Conservation (phyloP, 768 basidiomycete genomes). For the Porpolomopsis calyptriformis region DNA sequence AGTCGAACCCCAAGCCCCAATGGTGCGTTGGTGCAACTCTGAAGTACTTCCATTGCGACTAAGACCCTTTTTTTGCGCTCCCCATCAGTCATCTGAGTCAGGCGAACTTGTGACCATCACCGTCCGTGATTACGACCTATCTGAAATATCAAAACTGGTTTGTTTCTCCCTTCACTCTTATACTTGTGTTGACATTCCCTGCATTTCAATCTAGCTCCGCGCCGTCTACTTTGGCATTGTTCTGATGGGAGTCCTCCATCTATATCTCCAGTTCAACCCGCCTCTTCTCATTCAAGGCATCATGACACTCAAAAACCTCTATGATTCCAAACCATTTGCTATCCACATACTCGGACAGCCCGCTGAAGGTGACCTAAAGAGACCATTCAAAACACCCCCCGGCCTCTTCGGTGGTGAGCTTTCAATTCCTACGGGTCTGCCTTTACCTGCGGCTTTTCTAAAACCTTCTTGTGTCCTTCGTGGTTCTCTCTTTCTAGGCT, state of each 20-base stretch:
- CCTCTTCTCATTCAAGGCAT: slow-evolving; percentile 92
- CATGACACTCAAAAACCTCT: slow-evolving; percentile 88
- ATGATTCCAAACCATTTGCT: slow-evolving; percentile 75
- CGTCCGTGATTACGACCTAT: slow-evolving; percentile 85
- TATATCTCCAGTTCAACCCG: slow-evolving; percentile 92
- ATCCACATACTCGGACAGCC: slow-evolving; percentile 74
- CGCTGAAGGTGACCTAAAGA: slow-evolving; percentile 77
- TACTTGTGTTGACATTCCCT: not conserved
- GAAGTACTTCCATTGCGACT: not conserved
- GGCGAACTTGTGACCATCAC: slow-evolving; percentile 83
- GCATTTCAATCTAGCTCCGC: slow-evolving; percentile 35
- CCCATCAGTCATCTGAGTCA: slow-evolving; percentile 49
- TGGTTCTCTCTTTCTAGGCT: slow-evolving; percentile 21
- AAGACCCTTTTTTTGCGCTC: no score
- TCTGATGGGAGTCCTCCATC: slow-evolving; percentile 88
- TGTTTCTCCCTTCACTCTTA: slow-evolving; percentile 16
- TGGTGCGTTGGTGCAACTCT: slow-evolving; percentile 40
- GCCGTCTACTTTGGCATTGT: slow-evolving; percentile 63
- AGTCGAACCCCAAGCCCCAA: slow-evolving; percentile 70
- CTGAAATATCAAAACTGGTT: slow-evolving; percentile 75
- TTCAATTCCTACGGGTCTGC: not conserved
- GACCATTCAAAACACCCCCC: slow-evolving; percentile 71
- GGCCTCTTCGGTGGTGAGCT: slow-evolving; percentile 63
- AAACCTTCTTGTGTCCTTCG: not conserved
- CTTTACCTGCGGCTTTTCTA: not conserved